Evolutionary conservation across 176 grass and related monocot species (phyloP), one percentile per base, ranked within the genome.

Genomic region (Secale cereale): DNA sequence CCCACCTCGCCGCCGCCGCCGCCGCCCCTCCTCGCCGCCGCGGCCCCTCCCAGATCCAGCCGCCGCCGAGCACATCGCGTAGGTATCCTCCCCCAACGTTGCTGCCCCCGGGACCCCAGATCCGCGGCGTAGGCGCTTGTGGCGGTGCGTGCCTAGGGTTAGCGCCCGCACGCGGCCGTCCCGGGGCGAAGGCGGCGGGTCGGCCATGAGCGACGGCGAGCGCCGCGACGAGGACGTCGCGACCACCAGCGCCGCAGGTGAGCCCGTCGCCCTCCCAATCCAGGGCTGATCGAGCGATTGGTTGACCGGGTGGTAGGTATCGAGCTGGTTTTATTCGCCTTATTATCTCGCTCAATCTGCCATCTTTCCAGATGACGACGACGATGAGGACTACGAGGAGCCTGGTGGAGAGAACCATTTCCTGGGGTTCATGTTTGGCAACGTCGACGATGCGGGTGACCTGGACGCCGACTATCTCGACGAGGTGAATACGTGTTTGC

Each of bases 401-500:
- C 75, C 77, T 65, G 80, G 87, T 65, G 88, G 87, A 61, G 91
- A 84, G 76, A 98, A 93, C 70, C 91, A 78, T 57, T 87, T 98
- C 54, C 81, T 98, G 62, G 97, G 97, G 26, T 98, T 98, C 85
- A 98, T 98, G 97, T 95, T 98, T 25, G 97, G 97, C 74, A 98
- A 98, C 78, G 93, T 98, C 60, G 97, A 98, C 85, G 92, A 98
- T 62, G 90, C 93, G 15, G 97, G 97, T 40, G 97, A 94, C 83
- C 86, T 98, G 68, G 97, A 98, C 78, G 91, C 85, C n/a, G 97
- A 98, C 68, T 98, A 98, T 86, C 97, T 98, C 79, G 97, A 98
- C 43, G 91, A 95, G 93, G 97, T 98, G 89, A 54, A 36, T 19
- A 2, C 37, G 45, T 17, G 29, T 25, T 76, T 8, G 26, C 15